phyloP scores from a whole-genome alignment of 768 basidiomycete genomes.

The Mycena sanguinolenta region DNA sequence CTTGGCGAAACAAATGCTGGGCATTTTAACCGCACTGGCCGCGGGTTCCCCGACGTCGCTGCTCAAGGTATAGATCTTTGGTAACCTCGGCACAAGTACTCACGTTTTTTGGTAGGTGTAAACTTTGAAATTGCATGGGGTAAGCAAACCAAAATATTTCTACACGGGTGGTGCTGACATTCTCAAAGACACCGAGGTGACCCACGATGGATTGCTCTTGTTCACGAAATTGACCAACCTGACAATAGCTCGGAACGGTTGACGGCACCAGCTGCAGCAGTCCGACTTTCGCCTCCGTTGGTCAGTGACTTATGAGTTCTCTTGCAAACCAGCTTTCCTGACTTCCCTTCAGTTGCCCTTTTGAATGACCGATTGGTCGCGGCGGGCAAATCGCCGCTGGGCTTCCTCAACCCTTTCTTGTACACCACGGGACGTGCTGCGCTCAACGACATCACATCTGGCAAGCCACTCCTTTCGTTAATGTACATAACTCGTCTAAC shows the following conservation, averaged over 20 bases:
- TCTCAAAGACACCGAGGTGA: constrained; percentile 6
- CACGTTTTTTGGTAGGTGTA: too few species aligned
- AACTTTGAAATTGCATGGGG: constrained; percentile 26
- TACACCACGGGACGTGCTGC: constrained; percentile 25
- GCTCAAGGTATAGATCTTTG: too few species aligned
- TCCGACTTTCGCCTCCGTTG: constrained; percentile 18
- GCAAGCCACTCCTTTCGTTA: not conserved
- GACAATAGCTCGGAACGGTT: constrained; percentile 14
- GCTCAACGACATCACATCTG: constrained; percentile 23
- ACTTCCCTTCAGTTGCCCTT: not conserved
- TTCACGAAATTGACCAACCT: not conserved
- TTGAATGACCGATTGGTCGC: constrained; percentile 24
- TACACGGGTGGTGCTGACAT: not conserved
- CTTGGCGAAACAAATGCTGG: constrained; percentile 52
- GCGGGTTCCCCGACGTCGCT: constrained; percentile 20
- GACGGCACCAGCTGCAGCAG: constrained; percentile 17
- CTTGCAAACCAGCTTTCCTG: not conserved
- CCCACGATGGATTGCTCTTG: not conserved
- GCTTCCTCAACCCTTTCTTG: constrained; percentile 30
- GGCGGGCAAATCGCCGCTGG: constrained; percentile 21
- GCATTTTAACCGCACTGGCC: constrained; percentile 47
- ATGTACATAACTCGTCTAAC: not conserved
- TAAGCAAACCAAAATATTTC: not conserved
- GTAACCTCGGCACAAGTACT: too few species aligned
- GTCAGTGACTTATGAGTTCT: not conserved